phyloP scores from a whole-genome alignment of 768 basidiomycete genomes.

The Rhodotorula sphaerocarpa region DNA sequence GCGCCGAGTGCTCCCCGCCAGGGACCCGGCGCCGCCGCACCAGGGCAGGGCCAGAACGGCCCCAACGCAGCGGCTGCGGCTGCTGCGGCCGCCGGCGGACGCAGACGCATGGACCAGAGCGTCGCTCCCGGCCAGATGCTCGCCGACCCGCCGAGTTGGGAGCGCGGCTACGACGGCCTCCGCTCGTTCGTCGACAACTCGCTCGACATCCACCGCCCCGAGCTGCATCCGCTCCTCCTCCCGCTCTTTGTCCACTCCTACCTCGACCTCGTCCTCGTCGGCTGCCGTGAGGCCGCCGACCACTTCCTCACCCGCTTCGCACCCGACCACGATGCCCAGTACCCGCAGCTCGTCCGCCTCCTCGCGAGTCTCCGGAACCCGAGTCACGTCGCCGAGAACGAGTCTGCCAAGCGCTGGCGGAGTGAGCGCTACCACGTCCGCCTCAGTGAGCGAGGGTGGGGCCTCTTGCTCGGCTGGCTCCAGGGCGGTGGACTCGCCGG shows the following conservation, averaged over 20 bases:
- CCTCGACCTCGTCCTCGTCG: constrained; percentile 81
- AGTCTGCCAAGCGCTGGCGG: constrained; percentile 72
- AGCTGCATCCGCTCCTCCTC: constrained; percentile 84
- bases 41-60: background rate
- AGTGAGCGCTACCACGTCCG: constrained; percentile 82
- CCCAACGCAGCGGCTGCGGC: background rate
- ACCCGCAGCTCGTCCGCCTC: constrained; percentile 63
- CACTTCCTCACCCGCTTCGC: constrained; percentile 46
- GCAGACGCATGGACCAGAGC: constrained; percentile 26
- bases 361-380: constrained; percentile 72
- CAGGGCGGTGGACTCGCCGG: constrained; percentile 62
- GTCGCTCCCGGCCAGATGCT: constrained; percentile 30
- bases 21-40: background rate
- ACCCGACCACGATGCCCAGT: constrained; percentile 46
- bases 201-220: constrained; percentile 56
- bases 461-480: constrained; percentile 87
- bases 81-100: background rate
- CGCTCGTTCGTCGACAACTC: constrained; percentile 33
- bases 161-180: constrained; percentile 34
- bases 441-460: constrained; percentile 85
- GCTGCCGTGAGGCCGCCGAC: constrained; percentile 73
- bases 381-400: constrained; percentile 72
- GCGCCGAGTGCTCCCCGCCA: constrained; percentile 17
- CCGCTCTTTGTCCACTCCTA: constrained; percentile 98
- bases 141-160: constrained; percentile 32